These are phyloP conservation scores for Vigna mungo DNA, from an alignment of 306 rosid genomes.

Conservation along the genomic window DNA sequence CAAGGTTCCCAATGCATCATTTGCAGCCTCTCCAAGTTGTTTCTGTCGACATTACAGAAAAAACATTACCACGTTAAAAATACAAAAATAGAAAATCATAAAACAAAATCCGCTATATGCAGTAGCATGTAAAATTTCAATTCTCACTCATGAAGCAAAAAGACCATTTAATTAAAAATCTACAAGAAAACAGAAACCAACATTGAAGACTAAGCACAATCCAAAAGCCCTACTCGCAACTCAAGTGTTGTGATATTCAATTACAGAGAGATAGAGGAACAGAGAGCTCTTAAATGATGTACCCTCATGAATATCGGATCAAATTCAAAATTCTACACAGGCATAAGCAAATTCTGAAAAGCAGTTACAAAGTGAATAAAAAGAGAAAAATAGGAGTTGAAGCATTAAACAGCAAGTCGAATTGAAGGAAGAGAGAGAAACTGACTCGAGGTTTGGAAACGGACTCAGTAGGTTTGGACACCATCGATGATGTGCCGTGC, in stretches of 20 bases:
- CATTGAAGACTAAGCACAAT: conserved; percentile 8
- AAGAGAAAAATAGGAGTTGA: conserved; percentile 7
- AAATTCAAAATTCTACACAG: conserved; percentile 2
- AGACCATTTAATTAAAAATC: background rate
- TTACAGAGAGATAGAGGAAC: conserved; percentile 22
- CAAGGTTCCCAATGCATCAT: conserved; percentile 59
- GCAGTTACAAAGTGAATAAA: conserved; percentile 11
- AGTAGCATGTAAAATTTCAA: conserved; percentile 24
- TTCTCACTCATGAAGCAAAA: conserved; percentile 22
- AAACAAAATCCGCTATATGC: conserved; percentile 14
- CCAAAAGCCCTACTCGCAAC: conserved; percentile 40
- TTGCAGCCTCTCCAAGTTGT: conserved; percentile 53
- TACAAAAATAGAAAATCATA: background rate
- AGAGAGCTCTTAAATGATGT: conserved; percentile 26
- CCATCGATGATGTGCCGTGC: conserved; percentile 53
- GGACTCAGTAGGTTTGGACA: conserved; percentile 69
- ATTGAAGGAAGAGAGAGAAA: conserved; percentile 41
- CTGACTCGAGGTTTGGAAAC: conserved; percentile 59
- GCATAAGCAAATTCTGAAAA: conserved; percentile 29
- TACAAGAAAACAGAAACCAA: background rate
- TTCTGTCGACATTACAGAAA: conserved; percentile 47
- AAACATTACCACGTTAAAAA: background rate
- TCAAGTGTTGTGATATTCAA: conserved; percentile 9
- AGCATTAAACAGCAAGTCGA: conserved; percentile 16
- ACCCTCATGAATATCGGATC: conserved; percentile 12